Evolutionary conservation across 2,329 filamentous ascomycete genomes (phyloP).

Genomic region (Boeremia lycopersici): DNA sequence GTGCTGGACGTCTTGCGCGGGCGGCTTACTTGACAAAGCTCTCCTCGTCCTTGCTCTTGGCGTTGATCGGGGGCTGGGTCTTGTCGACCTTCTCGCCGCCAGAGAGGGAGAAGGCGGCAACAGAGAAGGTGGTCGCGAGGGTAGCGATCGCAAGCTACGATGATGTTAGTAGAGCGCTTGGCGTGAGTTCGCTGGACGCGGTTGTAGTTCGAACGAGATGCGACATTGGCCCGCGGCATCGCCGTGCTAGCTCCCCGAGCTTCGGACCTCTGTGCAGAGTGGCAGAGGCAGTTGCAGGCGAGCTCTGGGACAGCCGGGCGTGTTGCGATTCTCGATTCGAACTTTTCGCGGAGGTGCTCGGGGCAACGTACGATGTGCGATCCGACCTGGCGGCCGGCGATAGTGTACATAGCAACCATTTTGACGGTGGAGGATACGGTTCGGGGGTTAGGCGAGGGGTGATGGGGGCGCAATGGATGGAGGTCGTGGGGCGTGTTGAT

Average conservation of each 20-base stretch:
- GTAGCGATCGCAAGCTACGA: slow-evolving; percentile 66
- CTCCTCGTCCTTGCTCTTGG: slow-evolving; percentile 70
- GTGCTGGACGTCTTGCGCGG: neutral
- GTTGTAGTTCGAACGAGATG: neutral
- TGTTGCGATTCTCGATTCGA: slow-evolving; percentile 2
- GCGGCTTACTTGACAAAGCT: slow-evolving; percentile 67
- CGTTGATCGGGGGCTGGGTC: slow-evolving; percentile 63
- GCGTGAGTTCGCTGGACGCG: neutral
- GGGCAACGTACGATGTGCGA: slow-evolving; percentile 57
- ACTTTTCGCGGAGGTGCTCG: slow-evolving; percentile 21
- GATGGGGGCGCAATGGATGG: slow-evolving; percentile 43
- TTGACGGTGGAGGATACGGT: slow-evolving; percentile 34
- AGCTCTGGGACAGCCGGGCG: neutral
- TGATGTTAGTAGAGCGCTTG: neutral
- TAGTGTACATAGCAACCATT: slow-evolving; percentile 60
- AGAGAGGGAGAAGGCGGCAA: slow-evolving; percentile 44
- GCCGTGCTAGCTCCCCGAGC: neutral
- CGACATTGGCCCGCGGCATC: neutral
- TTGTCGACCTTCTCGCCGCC: slow-evolving; percentile 52
- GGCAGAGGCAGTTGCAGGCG: neutral
- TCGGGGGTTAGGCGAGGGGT: slow-evolving; percentile 23
- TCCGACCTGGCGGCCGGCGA: slow-evolving; percentile 60
- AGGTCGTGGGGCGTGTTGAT: slow-evolving; percentile 18
- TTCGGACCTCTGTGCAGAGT: neutral
- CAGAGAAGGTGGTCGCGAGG: slow-evolving; percentile 41